phyloP scores from a whole-genome alignment of 805 yeast genomes.

The Saturnispora zaruensis region DNA sequence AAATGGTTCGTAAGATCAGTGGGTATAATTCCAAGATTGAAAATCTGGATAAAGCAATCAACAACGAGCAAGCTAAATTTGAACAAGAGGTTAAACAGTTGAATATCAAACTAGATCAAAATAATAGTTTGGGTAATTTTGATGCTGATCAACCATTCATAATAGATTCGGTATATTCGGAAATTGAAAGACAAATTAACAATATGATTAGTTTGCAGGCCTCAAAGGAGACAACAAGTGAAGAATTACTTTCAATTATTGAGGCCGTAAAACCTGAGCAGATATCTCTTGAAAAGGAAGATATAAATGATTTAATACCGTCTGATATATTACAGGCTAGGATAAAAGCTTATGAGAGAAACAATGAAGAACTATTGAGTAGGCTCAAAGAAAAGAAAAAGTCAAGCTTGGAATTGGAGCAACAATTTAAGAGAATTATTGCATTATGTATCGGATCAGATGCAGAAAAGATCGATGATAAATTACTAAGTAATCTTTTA shows the following conservation, averaged over 20 bases:
- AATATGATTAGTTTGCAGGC: constrained; percentile 11
- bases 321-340: constrained; percentile 58
- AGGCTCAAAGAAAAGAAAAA: constrained; percentile 46
- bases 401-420: constrained; percentile 50
- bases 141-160: constrained; percentile 93
- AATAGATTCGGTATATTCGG: constrained; percentile 49
- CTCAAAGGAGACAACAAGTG: not conserved
- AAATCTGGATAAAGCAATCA: constrained; percentile 54
- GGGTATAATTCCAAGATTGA: constrained; percentile 47
- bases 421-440: constrained; percentile 80
- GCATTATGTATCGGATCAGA: constrained; percentile 86
- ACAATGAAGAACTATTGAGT: constrained; percentile 47
- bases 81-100: constrained; percentile 29
- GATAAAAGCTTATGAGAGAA: constrained; percentile 67
- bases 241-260: constrained; percentile 8
- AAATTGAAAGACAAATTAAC: constrained; percentile 36
- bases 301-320: constrained; percentile 34
- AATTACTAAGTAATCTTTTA: constrained; percentile 69
- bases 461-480: constrained; percentile 53
- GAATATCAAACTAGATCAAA: constrained; percentile 27
- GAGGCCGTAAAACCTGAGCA: constrained; percentile 13
- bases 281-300: not conserved
- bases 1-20: constrained; percentile 33
- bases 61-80: constrained; percentile 54
- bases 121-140: constrained; percentile 45